Evolutionary conservation across 305 asterid genomes (phyloP).

Genomic region (Plantago lanceolata): DNA sequence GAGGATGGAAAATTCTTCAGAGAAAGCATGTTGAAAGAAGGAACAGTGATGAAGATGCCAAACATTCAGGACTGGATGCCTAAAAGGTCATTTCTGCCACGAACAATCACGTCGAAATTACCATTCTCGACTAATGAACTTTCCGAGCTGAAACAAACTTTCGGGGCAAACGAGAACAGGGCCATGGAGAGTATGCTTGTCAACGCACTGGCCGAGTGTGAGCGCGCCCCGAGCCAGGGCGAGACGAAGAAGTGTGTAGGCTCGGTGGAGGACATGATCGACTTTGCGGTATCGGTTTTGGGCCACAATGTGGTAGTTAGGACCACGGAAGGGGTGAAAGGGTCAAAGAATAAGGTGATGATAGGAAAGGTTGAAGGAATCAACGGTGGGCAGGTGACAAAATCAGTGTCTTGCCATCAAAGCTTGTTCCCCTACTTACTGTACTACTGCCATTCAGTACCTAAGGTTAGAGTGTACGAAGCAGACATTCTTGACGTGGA

Average conservation of each 20-base stretch:
- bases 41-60: slow-evolving; percentile 57
- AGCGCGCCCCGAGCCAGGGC: slow-evolving; percentile 48
- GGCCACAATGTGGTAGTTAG: slow-evolving; percentile 46
- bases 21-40: slow-evolving; percentile 55
- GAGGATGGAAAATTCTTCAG: slow-evolving; percentile 74
- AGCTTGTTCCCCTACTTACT: slow-evolving; percentile 67
- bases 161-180: slow-evolving; percentile 35
- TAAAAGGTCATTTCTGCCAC: slow-evolving; percentile 70
- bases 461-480: slow-evolving; percentile 65
- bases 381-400: slow-evolving; percentile 53
- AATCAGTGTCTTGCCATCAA: slow-evolving; percentile 78
- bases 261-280: slow-evolving; percentile 71
- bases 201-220: slow-evolving; percentile 52
- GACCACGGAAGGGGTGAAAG: slow-evolving; percentile 49
- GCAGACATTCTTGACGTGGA: slow-evolving; percentile 57
- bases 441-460: slow-evolving; percentile 75
- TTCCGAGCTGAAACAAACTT: slow-evolving; percentile 35
- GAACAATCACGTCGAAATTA: slow-evolving; percentile 40
- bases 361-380: slow-evolving; percentile 52
- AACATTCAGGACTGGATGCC: slow-evolving; percentile 71
- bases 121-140: slow-evolving; percentile 39
- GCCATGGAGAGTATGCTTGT: slow-evolving; percentile 41
- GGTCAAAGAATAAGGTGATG: slow-evolving; percentile 39
- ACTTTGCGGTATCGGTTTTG: slow-evolving; percentile 43
- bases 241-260: slow-evolving; percentile 65